Evolutionary conservation across 1,284 basidiomycete species (phyloP), one percentile per base, ranked within the genome.

Genomic region (Inonotus hispidus): DNA sequence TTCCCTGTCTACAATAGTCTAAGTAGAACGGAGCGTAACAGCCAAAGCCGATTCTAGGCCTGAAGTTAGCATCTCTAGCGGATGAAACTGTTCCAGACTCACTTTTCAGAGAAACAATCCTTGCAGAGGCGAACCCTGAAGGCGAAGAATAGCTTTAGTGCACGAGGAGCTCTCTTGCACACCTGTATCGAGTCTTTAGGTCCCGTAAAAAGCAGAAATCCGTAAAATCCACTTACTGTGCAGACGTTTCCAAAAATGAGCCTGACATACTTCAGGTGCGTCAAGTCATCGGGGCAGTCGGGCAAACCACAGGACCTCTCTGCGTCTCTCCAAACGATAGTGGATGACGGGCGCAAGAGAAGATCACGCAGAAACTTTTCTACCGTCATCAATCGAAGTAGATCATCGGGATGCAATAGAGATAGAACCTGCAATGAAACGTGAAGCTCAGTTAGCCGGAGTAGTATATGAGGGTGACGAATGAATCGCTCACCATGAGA

Each of bases 161-260:
- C 19, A 27, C 43, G 56, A 6, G 19, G 41, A 32, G 25, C 41
- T 35, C 13, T 50, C 13, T 46, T 50, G 27, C 7, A 35, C 11
- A 25, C 3, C 25, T 25, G 19, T 29, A 46, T 16, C 19, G 43
- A n/a, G 13, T 27, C 37, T 27, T 3, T 29, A 32, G 32, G 8
- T 32, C 32, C 5, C 10, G n/a, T 32, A 4, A 13, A 25, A 16
- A 10, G 14, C 41, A 16, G 7, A n/a, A 14, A 11, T 11, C 4
- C 16, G 4, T 38, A 5, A 32, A 32, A 32, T 3, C 16, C 11
- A 32, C 54, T 43, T 25, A 61, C 60, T 37, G 35, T 61, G 38
- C 60, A 61, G 21, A 50, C 27, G 11, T 35, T 52, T 14, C 52
- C 60, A 14, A 57, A 61, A 2, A 61, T 10, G 5, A 61, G 27